A percentile compares a stretch with the other conserved stretches of the same genome.
phyloP scores from a whole-genome alignment of 768 basidiomycete species.

The Royoungia palumana region DNA sequence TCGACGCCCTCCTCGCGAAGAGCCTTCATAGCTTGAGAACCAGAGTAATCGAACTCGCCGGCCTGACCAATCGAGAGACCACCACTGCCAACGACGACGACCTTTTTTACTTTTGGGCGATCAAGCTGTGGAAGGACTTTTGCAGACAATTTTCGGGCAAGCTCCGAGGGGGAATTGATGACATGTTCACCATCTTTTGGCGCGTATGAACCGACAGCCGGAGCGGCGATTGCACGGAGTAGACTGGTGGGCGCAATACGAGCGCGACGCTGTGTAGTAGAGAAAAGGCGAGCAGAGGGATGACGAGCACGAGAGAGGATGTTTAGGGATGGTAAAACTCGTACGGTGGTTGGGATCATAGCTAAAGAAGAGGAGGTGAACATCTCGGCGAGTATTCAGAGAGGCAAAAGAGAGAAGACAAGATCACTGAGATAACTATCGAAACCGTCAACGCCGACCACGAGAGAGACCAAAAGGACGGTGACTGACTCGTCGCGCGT shows the following conservation, averaged over 20 bases:
- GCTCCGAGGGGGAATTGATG: slow-evolving; percentile 90
- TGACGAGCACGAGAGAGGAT: slow-evolving; percentile 17
- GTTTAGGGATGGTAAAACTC: slow-evolving; percentile 15
- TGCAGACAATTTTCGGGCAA: slow-evolving; percentile 90
- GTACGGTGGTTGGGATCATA: slow-evolving; percentile 1
- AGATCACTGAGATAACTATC: slow-evolving; percentile 31
- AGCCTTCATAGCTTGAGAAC: slow-evolving; percentile 97
- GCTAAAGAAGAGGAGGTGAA: background rate
- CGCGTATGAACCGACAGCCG: slow-evolving; percentile 67
- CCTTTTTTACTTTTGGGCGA: slow-evolving; percentile 89
- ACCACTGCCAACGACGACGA: slow-evolving; percentile 94
- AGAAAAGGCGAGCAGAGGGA: slow-evolving; percentile 45
- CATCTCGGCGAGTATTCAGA: slow-evolving; percentile 19
- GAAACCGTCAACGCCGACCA: slow-evolving; percentile 3
- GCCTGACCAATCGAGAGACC: slow-evolving; percentile 98
- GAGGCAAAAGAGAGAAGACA: slow-evolving; percentile 25
- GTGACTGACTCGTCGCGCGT: slow-evolving; percentile 35
- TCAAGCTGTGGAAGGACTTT: slow-evolving; percentile 90
- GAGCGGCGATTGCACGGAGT: slow-evolving; percentile 65
- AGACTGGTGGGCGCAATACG: slow-evolving; percentile 46
- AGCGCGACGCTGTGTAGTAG: slow-evolving; percentile 39
- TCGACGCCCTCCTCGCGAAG: slow-evolving; percentile 93
- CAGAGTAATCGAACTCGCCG: slow-evolving; percentile 99
- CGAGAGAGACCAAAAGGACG: background rate
- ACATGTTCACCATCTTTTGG: slow-evolving; percentile 68